Evolutionary conservation across 805 yeast genomes (phyloP).

Genomic region (Cyberlindnera veronae): DNA sequence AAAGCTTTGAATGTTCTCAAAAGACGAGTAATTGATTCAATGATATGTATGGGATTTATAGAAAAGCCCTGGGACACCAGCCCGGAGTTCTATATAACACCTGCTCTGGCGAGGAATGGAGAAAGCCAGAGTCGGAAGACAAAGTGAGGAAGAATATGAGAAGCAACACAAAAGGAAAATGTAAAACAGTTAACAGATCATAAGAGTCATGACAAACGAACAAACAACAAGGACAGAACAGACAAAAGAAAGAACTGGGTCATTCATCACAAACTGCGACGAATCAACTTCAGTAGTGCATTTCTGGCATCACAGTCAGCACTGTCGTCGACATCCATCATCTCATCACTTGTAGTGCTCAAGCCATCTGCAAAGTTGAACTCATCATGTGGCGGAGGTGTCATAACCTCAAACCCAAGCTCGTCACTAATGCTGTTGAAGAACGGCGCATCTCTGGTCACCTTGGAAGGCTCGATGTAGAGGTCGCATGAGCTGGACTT

Average conservation of each 20-base stretch:
- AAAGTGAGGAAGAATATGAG: too few species aligned
- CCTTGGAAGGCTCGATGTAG: conserved; percentile 24
- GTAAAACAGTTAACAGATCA: not conserved
- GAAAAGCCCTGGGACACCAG: too few species aligned
- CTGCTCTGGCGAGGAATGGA: too few species aligned
- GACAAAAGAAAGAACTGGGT: not conserved
- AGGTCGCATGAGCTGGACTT: conserved; percentile 14
- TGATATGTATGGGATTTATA: too few species aligned
- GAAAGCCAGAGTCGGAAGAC: too few species aligned
- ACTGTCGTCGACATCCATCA: conserved; percentile 17
- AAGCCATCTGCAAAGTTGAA: conserved; percentile 7
- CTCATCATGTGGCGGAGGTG: conserved; percentile 6
- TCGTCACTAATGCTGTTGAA: conserved; percentile 20
- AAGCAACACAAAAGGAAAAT: too few species aligned
- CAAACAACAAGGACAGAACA: not conserved
- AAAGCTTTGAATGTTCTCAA: too few species aligned
- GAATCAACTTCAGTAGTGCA: conserved; percentile 27
- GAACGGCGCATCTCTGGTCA: conserved; percentile 18
- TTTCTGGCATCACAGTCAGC: conserved; percentile 28
- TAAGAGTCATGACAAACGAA: not conserved
- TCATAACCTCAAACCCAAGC: conserved; percentile 8
- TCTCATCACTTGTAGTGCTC: conserved; percentile 12
- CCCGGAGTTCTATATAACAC: too few species aligned
- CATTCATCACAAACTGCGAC: conserved; percentile 22
- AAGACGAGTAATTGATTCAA: too few species aligned